Percentiles rank a stretch among this genome's conserved stretches.
Evolutionary conservation across 2,329 filamentous ascomycete genomes (phyloP).

Genomic region (Rutstroemia sp.): DNA sequence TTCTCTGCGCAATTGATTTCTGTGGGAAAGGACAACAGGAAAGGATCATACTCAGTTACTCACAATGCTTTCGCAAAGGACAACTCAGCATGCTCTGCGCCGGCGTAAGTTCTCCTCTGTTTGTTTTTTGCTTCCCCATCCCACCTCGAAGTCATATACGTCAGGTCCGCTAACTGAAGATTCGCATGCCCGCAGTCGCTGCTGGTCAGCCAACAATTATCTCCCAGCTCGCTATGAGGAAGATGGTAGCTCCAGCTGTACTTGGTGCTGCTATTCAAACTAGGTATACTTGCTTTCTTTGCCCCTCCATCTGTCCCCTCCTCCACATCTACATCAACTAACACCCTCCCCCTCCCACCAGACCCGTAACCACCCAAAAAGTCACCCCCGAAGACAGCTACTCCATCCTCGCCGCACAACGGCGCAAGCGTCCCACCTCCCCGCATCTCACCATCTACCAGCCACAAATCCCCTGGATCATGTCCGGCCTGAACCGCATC

Average conservation of each 20-base stretch:
- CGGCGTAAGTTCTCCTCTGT: conserved; percentile 29
- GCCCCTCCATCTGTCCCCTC: background rate
- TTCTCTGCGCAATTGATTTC: background rate
- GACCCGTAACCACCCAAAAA: conserved; percentile 40
- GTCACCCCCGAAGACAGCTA: conserved; percentile 37
- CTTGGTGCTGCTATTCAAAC: conserved; percentile 38
- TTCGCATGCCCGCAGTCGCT: conserved; percentile 30
- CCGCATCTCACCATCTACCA: conserved; percentile 66
- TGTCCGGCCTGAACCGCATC: conserved; percentile 54
- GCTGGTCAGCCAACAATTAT: conserved; percentile 35
- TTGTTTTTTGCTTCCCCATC: conserved; percentile 1
- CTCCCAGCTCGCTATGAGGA: conserved; percentile 34
- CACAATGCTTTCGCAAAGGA: conserved; percentile 38
- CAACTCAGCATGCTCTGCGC: conserved; percentile 37
- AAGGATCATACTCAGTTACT: conserved; percentile 11
- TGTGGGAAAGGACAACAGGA: background rate
- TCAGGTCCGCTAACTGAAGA: conserved; percentile 1
- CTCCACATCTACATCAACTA: background rate
- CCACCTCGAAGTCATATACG: conserved; percentile 7
- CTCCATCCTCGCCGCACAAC: conserved; percentile 59
- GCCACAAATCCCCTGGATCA: conserved; percentile 63
- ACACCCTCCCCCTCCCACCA: conserved; percentile 18
- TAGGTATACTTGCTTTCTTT: conserved; percentile 32
- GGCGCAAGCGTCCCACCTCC: conserved; percentile 57
- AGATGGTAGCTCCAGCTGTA: conserved; percentile 33